Conservation (phyloP, 768 basidiomycete genomes). For the Trametes punicea region DNA sequence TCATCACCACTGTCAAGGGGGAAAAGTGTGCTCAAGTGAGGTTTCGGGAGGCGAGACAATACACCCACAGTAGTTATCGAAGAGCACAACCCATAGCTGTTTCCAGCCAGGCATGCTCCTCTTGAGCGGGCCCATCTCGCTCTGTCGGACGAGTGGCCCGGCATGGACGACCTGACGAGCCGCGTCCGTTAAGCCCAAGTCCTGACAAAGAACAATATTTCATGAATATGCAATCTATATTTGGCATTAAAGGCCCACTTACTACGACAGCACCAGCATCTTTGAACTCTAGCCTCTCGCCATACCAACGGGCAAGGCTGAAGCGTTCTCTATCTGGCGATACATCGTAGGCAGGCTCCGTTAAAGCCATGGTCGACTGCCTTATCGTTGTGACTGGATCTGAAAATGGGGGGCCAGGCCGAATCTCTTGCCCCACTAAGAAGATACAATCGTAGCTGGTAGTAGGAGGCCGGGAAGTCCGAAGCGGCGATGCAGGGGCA, state of each 20-base stretch:
- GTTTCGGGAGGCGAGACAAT: too few relatives aligned
- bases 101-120: conserved; percentile 16
- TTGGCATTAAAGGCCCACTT: neutral
- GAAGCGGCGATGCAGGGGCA: neutral
- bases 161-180: conserved; percentile 10
- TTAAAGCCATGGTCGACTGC: neutral
- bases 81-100: conserved; percentile 16
- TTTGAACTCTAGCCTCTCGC: conserved; percentile 6
- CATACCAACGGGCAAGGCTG: conserved; percentile 1
- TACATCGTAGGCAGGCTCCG: neutral
- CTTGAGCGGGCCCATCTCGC: conserved; percentile 12
- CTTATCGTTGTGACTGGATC: neutral
- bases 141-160: conserved; percentile 11
- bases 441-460: too few relatives aligned
- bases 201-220: neutral
- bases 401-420: too few relatives aligned
- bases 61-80: conserved; percentile 18
- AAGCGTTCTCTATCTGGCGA: neutral
- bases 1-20: conserved; percentile 8
- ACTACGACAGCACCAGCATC: conserved; percentile 3
- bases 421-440: too few relatives aligned
- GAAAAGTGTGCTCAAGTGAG: too few relatives aligned
- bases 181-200: conserved; percentile 7
- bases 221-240: neutral
- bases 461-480: too few relatives aligned